Percentiles rank a stretch among this genome's conserved stretches.
Evolutionary conservation across 1,139 yeast species (phyloP).

Genomic region (Suhomyces coccinellae): DNA sequence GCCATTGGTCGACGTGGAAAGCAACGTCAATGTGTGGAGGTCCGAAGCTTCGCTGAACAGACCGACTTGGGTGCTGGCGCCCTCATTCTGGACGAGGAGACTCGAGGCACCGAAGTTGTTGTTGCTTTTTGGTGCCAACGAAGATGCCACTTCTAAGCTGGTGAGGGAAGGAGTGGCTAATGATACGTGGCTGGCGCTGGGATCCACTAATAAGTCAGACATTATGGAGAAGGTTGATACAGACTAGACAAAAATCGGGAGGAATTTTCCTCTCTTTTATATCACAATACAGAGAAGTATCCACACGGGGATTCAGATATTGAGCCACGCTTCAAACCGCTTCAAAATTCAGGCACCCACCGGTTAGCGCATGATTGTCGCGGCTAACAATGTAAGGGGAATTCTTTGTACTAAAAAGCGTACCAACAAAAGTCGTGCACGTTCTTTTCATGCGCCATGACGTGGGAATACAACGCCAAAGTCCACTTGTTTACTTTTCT

Average conservation of each 20-base stretch:
- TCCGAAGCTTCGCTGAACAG: conserved; percentile 14
- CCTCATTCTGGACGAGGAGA: conserved; percentile 10
- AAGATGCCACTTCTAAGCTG: conserved; percentile 11
- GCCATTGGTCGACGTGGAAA: conserved; percentile 7
- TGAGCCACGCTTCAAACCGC: conserved; percentile 8
- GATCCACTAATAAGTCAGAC: conserved; percentile 15
- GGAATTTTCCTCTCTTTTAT: conserved; percentile 1
- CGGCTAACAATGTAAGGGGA: conserved; percentile 12
- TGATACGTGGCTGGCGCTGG: conserved; percentile 9
- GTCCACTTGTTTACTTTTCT: conserved; percentile 1
- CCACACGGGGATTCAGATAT: not conserved
- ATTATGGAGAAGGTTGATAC: conserved; percentile 3
- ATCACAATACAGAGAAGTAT: conserved; percentile 1
- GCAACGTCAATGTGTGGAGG: conserved; percentile 13
- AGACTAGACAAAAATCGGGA: too few species aligned
- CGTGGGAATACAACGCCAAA: not conserved
- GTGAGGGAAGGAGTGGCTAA: conserved; percentile 14
- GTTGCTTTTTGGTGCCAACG: not conserved
- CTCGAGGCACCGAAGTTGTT: conserved; percentile 7
- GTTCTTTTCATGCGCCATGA: not conserved
- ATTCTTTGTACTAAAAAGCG: not conserved
- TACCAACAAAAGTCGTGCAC: not conserved
- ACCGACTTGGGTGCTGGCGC: conserved; percentile 12
- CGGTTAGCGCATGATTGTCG: conserved; percentile 1
- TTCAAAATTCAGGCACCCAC: conserved; percentile 12